Base-by-base conservation (phyloP, 805 yeast species). In the Trichomonascus vanleenenianus region DNA sequence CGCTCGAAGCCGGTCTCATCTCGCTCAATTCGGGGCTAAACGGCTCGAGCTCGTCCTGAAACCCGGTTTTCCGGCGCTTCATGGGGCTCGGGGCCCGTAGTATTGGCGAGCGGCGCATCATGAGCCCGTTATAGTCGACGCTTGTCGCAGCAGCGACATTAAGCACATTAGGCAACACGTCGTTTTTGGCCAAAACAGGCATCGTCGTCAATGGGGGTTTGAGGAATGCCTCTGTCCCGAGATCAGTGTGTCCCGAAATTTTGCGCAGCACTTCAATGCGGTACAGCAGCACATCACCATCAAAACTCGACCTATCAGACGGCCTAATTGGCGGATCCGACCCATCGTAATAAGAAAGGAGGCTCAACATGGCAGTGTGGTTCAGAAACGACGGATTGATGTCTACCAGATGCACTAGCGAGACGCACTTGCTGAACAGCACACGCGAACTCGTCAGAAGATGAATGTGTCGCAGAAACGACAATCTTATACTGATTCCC, bases 331-430 rank as follows among this genome's bases (percentile, higher is more conserved):
- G 41, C 12, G 41, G 41, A 39, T 25, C 30, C 31, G 41, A 39
- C 12, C 41, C 41, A 25, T 39, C 30, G 19, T 11, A 39, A 15
- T 39, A 27, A 2, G 41, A 10, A 3, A 39, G 14, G 18, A 39
- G 30, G 3, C 41, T 10, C 15, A 39, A 5, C 33, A 39, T 14
- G 3, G 41, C n/a, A 11, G 30, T 20, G 16, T 39, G 41, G 20
- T 25, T 22, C 22, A 45, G 27, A 15, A 40, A 39, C 25, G 43
- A 45, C 15, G 42, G 44, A 11, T 45, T 27, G 22, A 45, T 14
- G 25, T 45, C 48, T 2, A 45, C 41, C 38, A 42, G 33, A 20
- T 46, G 46, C 3, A 31, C 20, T 15, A 39, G 37, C 18, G 43
- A 30, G 6, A 40, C 22, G 10, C 12, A 9, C 25, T 31, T 18